Evolutionary conservation across 106 monocot genomes (phyloP), one percentile per base, ranked within the genome.

Genomic region (Platanthera guangdongensis): DNA sequence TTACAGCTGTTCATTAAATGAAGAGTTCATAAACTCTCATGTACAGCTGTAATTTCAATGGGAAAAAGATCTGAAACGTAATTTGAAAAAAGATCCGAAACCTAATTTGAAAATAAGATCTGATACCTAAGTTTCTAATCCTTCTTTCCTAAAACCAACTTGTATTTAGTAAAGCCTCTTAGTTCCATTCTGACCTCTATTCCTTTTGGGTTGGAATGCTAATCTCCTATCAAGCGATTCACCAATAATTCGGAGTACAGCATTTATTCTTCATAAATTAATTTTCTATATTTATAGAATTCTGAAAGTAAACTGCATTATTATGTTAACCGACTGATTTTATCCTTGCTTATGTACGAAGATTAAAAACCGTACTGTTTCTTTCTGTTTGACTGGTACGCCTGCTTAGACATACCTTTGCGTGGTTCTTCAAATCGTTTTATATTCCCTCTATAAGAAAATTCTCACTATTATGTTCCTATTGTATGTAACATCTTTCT

Each of bases 401-500:
- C 18, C 47, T 71, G 16, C 70, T 47, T 0, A 47, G n/a, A n/a
- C 47, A 71, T 22, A 51, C 71, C 1, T 13, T 25, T 72, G 7
- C 72, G 21, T 72, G 18, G 51, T 21, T 72, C 50, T 47, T 51
- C 25, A 70, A 39, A 39, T 16, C 51, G 0, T 21, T 51, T 51
- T 72, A 22, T 72, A 22, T 72, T 72, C 16, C n/a, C n/a, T 13
- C 70, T n/a, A 28, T 7, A 1, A 48, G n/a, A 70, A 28, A 70
- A 47, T 48, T 46, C 47, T 7, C 47, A 16, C 25, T 50, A 22
- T 7, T 21, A 50, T 51, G 13, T 72, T 72, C 51, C 48, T 9
- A 51, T 46, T 72, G 22, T 9, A 51, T 72, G 16, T 51, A 72
- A 50, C 49, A 72, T 72, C 22, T 13, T 50, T 72, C 51, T 72